phyloP scores from a whole-genome alignment of 2,329 filamentous ascomycete genomes.

The Lachnellula willkommii region DNA sequence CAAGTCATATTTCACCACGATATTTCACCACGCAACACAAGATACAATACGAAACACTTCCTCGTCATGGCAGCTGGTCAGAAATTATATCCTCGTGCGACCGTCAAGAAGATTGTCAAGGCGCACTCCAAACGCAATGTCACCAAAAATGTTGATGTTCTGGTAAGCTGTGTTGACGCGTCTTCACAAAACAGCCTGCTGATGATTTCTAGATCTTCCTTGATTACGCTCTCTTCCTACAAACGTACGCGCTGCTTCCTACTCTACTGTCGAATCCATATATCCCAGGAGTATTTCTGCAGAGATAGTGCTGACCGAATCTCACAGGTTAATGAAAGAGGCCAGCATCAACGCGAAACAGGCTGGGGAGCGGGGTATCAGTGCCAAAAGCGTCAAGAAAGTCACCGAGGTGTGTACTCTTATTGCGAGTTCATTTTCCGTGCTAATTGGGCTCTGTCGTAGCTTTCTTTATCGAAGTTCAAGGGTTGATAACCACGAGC shows the following conservation, averaged over 20 bases:
- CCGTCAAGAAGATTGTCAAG: constrained; percentile 84
- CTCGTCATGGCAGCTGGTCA: constrained; percentile 42
- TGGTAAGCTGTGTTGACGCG: constrained; percentile 49
- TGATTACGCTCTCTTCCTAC: constrained; percentile 77
- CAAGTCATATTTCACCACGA: background rate
- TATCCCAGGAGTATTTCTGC: background rate
- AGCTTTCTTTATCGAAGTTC: constrained; percentile 29
- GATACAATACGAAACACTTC: background rate
- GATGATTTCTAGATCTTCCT: constrained; percentile 63
- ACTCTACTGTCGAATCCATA: background rate
- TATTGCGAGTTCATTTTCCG: background rate
- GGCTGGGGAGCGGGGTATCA: constrained; percentile 66
- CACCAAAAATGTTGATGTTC: constrained; percentile 79
- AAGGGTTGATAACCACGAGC: constrained; percentile 24
- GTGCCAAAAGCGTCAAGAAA: constrained; percentile 70
- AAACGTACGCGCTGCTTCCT: constrained; percentile 42
- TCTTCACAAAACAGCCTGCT: constrained; percentile 12
- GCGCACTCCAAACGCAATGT: constrained; percentile 75
- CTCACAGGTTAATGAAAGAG: constrained; percentile 67
- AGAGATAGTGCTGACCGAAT: constrained; percentile 11
- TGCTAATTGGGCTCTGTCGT: background rate
- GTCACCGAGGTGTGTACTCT: constrained; percentile 60
- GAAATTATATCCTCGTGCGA: constrained; percentile 77
- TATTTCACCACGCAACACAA: background rate
- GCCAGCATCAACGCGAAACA: constrained; percentile 71